Conservation (phyloP, 2,329 filamentous ascomycete species). For the Botrytis galanthina region DNA sequence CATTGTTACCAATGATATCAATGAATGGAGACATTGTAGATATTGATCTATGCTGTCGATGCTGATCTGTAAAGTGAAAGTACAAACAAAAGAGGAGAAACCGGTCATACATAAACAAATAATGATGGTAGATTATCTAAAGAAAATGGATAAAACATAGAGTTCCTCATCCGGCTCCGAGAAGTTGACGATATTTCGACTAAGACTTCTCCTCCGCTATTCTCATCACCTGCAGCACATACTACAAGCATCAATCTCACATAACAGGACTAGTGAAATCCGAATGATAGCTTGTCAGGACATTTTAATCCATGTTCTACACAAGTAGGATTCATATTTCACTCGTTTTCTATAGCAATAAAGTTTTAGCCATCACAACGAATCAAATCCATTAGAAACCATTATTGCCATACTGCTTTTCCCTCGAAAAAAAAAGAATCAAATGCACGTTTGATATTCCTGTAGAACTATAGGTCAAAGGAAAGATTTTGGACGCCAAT, state of each 20-base stretch:
- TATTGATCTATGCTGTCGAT: conserved; percentile 3
- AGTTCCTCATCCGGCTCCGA: conserved; percentile 6
- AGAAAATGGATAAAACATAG: background rate
- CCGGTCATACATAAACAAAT: conserved; percentile 10
- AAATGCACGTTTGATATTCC: background rate
- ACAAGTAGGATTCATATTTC: background rate
- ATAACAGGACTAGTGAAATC: background rate
- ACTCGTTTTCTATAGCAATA: too few relatives aligned
- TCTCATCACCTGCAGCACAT: background rate
- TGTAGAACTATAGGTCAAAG: background rate
- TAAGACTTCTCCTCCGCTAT: conserved; percentile 7
- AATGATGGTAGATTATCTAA: background rate
- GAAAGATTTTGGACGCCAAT: background rate
- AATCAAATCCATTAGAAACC: too few relatives aligned
- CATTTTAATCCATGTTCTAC: background rate
- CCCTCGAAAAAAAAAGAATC: too few relatives aligned
- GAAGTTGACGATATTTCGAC: background rate
- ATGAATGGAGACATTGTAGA: conserved; percentile 17
- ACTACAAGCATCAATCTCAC: conserved; percentile 1
- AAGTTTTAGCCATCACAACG: too few relatives aligned
- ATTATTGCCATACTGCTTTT: too few relatives aligned
- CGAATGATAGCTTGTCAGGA: background rate
- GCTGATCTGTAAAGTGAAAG: conserved; percentile 1
- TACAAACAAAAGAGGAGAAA: conserved; percentile 5
- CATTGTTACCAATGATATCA: conserved; percentile 7